Evolutionary conservation across 345 rosid species (phyloP), one percentile per base, ranked within the genome.

Genomic region (Syzygium oleosum): DNA sequence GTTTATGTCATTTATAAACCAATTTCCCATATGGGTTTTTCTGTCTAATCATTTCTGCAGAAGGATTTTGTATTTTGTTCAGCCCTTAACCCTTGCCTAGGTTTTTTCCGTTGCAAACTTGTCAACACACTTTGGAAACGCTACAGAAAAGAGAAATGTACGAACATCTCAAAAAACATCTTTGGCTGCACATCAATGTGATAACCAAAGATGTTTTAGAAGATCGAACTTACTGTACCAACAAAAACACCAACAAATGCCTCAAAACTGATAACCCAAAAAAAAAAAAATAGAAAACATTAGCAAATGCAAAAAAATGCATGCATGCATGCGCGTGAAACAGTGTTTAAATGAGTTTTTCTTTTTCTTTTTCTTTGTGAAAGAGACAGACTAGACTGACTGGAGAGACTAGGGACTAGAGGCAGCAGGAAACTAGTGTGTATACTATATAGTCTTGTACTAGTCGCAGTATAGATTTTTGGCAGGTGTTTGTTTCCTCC

Each of bases 371-470:
- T 85, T 43, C 1, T 2, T 59, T 23, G 31, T 15, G 38, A 61
- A 51, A 68, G n/a, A 49, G 77, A 63, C 79, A 56, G 27, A 85
- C 65, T 19, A 73, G 49, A 19, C 83, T 34, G 83, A 34, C 63
- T 41, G 46, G 88, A 84, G 88, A 85, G 86, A 87, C 88, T 84
- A 79, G 90, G 87, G 84, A 84, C 87, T 83, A 87, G 90, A 73
- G 89, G 83, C 65, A 84, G 85, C 87, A 73, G 88, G 19, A 55
- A 87, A 19, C 83, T 73, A 73, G 83, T 73, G 49, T 54, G 58
- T 19, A 49, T 73, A 73, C 83, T 38, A 34, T 38, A 34, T 19
- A 38, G 83, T 73, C 83, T 41, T 38, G 83, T 73, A 73, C 83
- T 6, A 34, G 83, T 38, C 46, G 83, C 83, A 19, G 83, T 38